Percentiles rank a stretch among this genome's conserved stretches.
Conservation (phyloP, 1,139 yeast species). For the Diutina catenulata region DNA sequence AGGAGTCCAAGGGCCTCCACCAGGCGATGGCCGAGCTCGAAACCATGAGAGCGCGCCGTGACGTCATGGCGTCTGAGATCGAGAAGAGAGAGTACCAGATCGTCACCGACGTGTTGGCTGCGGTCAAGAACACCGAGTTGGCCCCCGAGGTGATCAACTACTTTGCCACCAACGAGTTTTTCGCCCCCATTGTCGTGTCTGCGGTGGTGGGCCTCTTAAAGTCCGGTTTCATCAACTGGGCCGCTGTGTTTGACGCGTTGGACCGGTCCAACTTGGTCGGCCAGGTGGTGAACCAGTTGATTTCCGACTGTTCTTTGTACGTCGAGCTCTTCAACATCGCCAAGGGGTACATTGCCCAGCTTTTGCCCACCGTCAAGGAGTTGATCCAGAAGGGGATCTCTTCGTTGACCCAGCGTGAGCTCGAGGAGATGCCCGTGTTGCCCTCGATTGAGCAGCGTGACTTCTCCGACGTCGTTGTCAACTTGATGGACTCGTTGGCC, state of each 20-base stretch:
- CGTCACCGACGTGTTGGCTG: slow-evolving; percentile 31
- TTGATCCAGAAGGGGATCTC: slow-evolving; percentile 9
- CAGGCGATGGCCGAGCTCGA: slow-evolving; percentile 1
- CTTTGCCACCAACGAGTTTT: slow-evolving; percentile 21
- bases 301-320: slow-evolving; percentile 30
- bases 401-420: background rate
- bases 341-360: slow-evolving; percentile 18
- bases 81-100: slow-evolving; percentile 28
- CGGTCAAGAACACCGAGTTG: slow-evolving; percentile 26
- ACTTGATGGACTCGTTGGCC: slow-evolving; percentile 35
- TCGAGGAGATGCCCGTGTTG: slow-evolving; percentile 6
- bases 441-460: slow-evolving; percentile 7
- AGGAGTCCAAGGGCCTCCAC: background rate
- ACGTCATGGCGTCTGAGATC: slow-evolving; percentile 13
- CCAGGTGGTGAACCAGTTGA: slow-evolving; percentile 24
- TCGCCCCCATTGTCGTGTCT: slow-evolving; percentile 19
- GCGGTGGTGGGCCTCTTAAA: slow-evolving; percentile 22
- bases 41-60: slow-evolving; percentile 1
- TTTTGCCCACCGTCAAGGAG: slow-evolving; percentile 17
- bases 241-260: slow-evolving; percentile 29
- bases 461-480: slow-evolving; percentile 15
- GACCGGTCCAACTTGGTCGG: slow-evolving; percentile 35
- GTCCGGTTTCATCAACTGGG: slow-evolving; percentile 22
- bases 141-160: slow-evolving; percentile 26
- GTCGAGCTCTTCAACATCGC: slow-evolving; percentile 29